Percentiles rank a stretch among this genome's conserved stretches.
Evolutionary conservation across 2,329 filamentous ascomycete species (phyloP).

Genomic region (Clarireedia paspali): DNA sequence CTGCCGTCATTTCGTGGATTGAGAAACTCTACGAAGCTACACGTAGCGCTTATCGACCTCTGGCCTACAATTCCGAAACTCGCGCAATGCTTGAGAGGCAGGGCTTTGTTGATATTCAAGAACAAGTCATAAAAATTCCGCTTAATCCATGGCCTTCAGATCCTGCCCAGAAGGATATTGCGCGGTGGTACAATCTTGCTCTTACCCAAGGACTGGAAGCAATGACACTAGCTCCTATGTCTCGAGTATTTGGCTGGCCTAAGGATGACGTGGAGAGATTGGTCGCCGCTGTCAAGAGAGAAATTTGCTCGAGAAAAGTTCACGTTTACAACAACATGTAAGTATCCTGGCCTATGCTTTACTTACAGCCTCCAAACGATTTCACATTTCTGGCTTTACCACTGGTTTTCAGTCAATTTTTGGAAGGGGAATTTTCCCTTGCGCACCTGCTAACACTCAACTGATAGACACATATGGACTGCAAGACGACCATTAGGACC

Average conservation of each 20-base stretch:
- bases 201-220: slow-evolving; percentile 67
- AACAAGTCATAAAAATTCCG: slow-evolving; percentile 61
- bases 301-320: slow-evolving; percentile 61
- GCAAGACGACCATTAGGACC: slow-evolving; percentile 21
- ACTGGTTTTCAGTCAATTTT: background rate
- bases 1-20: slow-evolving; percentile 62
- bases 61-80: slow-evolving; percentile 57
- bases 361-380: background rate
- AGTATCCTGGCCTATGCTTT: slow-evolving; percentile 30
- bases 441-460: background rate
- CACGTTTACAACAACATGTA: slow-evolving; percentile 72
- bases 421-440: background rate
- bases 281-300: slow-evolving; percentile 53
- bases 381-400: background rate
- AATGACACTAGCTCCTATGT: slow-evolving; percentile 66
- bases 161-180: slow-evolving; percentile 57
- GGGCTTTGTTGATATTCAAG: slow-evolving; percentile 74
- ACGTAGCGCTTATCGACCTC: slow-evolving; percentile 52
- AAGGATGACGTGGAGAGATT: slow-evolving; percentile 56
- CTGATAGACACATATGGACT: slow-evolving; percentile 26
- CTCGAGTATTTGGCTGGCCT: slow-evolving; percentile 53
- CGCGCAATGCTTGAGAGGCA: slow-evolving; percentile 53
- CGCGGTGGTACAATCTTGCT: slow-evolving; percentile 76
- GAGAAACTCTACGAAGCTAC: slow-evolving; percentile 61
- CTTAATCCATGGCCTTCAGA: slow-evolving; percentile 67